A percentile compares a stretch with the other conserved stretches of the same genome.
Conservation (phyloP, 345 rosid species). For the Euphorbia peplus region DNA sequence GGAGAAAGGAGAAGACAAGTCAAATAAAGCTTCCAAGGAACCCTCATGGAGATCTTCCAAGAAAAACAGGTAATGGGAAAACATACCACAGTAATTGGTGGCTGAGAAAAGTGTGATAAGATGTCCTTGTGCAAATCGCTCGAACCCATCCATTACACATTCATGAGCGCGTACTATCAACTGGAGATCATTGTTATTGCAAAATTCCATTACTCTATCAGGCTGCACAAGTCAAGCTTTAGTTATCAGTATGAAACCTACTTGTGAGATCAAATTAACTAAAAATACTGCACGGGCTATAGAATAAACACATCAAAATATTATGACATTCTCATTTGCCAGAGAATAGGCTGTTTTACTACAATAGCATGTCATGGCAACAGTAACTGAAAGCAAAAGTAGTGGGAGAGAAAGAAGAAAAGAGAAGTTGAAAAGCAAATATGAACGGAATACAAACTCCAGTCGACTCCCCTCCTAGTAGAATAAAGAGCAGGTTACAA, state of each 20-base stretch:
- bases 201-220: conserved; percentile 98
- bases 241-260: conserved; percentile 20
- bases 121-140: conserved; percentile 97
- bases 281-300: neutral
- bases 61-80: neutral
- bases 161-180: conserved; percentile 97
- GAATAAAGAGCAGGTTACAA: neutral
- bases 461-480: too few relatives aligned
- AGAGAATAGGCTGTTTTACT: neutral
- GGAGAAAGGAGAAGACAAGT: conserved; percentile 15
- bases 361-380: neutral
- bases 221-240: conserved; percentile 54
- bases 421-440: too few relatives aligned
- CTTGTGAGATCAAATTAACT: neutral
- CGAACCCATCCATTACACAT: conserved; percentile 99
- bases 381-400: neutral
- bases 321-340: neutral
- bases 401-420: neutral
- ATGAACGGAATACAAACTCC: neutral
- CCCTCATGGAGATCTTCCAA: neutral
- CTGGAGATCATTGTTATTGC: conserved; percentile 96
- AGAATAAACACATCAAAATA: neutral
- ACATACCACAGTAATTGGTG: conserved; percentile 90
- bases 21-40: conserved; percentile 1
- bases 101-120: conserved; percentile 95